Evolutionary conservation across 257 asterid species (phyloP).

Genomic region (Thymus quinquecostatus): DNA sequence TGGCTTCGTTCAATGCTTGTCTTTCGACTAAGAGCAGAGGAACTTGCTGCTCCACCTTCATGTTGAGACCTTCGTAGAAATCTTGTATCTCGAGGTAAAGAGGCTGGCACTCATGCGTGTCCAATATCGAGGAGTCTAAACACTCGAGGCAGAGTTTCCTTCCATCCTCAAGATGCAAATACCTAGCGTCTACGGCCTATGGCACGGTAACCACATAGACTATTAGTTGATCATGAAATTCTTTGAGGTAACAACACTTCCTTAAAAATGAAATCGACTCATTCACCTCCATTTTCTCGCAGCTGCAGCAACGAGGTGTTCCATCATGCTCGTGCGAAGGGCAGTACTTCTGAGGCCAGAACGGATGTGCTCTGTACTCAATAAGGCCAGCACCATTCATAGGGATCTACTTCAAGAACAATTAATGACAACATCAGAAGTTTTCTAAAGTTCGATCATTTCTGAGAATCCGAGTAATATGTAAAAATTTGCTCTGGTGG

Average conservation of each 20-base stretch:
- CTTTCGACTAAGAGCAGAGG: constrained; percentile 96
- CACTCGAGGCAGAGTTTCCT: constrained; percentile 93
- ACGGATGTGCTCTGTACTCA: constrained; percentile 82
- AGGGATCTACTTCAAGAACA: constrained; percentile 55
- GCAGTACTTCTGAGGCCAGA: constrained; percentile 88
- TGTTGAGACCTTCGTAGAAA: constrained; percentile 88
- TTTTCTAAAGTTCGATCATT: not conserved
- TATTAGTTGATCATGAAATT: too few species aligned
- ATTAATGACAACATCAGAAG: not conserved
- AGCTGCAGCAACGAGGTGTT: constrained; percentile 90
- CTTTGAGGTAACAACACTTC: too few species aligned
- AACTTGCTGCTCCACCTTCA: constrained; percentile 96
- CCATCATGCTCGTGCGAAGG: constrained; percentile 87
- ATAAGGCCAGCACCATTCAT: constrained; percentile 65
- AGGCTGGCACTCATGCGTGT: constrained; percentile 94
- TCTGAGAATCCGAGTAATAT: too few species aligned
- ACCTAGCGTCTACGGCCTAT: constrained; percentile 77
- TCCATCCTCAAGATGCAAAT: constrained; percentile 87
- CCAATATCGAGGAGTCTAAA: constrained; percentile 97
- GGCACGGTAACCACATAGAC: constrained; percentile 10
- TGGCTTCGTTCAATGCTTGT: constrained; percentile 95
- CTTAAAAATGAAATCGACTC: too few species aligned
- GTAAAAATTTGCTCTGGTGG: not conserved
- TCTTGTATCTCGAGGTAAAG: constrained; percentile 94
- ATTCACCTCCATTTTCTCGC: constrained; percentile 93